Percentiles rank a stretch among this genome's conserved stretches.
Conservation (phyloP, 345 rosid species). For the Eucalyptus polyanthemos region DNA sequence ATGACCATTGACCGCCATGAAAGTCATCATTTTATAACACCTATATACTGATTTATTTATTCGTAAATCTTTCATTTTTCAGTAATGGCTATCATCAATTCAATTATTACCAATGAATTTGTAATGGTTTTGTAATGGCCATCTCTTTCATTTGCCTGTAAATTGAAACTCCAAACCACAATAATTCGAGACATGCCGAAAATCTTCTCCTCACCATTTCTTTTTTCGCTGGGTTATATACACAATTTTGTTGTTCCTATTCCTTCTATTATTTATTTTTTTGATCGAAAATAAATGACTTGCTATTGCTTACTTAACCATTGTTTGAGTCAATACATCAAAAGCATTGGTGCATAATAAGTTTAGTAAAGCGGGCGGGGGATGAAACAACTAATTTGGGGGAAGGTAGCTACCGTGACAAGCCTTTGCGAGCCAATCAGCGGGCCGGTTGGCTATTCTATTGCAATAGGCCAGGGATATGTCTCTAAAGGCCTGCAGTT, state of each 20-base stretch:
- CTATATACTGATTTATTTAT: not conserved
- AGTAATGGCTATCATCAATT: not conserved
- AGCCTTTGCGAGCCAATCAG: too few relatives aligned
- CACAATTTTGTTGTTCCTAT: not conserved
- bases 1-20: not conserved
- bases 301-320: too few relatives aligned
- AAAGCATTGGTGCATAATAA: too few relatives aligned
- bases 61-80: not conserved
- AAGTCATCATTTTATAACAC: rapidly evolving
- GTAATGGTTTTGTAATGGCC: rapidly evolving
- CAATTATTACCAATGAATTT: not conserved
- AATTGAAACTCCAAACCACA: not conserved
- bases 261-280: not conserved
- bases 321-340: too few relatives aligned
- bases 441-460: too few relatives aligned
- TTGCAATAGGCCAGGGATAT: too few relatives aligned
- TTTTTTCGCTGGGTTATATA: not conserved
- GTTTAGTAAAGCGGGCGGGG: too few relatives aligned
- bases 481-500: too few relatives aligned
- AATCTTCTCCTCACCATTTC: not conserved
- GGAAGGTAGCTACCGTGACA: too few relatives aligned
- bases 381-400: too few relatives aligned
- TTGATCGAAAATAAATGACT: too few relatives aligned
- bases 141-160: not conserved
- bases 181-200: too few relatives aligned